These are phyloP conservation scores for Bipolaris sorokiniana DNA, from an alignment of 2,329 filamentous ascomycete species.

Conservation along the genomic window DNA sequence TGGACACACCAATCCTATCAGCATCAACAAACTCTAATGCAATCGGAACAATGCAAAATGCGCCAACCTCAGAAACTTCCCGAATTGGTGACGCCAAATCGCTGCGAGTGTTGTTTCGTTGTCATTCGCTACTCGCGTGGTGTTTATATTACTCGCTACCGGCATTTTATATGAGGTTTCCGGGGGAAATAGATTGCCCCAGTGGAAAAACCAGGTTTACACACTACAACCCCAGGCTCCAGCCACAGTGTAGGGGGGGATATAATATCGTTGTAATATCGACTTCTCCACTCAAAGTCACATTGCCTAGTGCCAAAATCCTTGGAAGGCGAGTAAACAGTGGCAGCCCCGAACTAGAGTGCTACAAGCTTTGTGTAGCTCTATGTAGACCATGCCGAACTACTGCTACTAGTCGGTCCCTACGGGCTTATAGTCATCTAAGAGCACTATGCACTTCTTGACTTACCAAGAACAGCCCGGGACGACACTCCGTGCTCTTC, in stretches of 20 bases:
- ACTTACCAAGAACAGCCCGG: constrained; percentile 3
- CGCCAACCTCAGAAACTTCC: neutral
- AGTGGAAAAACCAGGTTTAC: constrained; percentile 15
- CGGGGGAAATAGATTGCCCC: constrained; percentile 28
- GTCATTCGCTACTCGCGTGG: neutral
- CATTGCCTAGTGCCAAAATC: neutral
- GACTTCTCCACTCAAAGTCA: constrained; percentile 6
- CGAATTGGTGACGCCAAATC: neutral
- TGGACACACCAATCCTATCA: neutral
- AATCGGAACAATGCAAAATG: neutral
- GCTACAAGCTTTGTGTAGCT: constrained; percentile 6
- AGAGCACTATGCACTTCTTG: constrained; percentile 7
- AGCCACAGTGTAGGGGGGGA: constrained; percentile 5
- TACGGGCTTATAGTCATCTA: constrained; percentile 14
- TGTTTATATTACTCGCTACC: constrained; percentile 24
- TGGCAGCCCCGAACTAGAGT: constrained; percentile 7
- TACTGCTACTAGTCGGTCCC: constrained; percentile 4
- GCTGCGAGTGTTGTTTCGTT: neutral
- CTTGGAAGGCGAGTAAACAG: constrained; percentile 8
- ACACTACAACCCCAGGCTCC: neutral
- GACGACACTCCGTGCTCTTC: constrained; percentile 2
- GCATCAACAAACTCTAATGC: neutral
- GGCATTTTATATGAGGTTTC: constrained; percentile 20
- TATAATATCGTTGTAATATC: constrained; percentile 27
- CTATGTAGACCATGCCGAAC: constrained; percentile 6